Evolutionary conservation across 31 red algal genomes (phyloP).

Genomic region (Odonthalia washingtoniensis): DNA sequence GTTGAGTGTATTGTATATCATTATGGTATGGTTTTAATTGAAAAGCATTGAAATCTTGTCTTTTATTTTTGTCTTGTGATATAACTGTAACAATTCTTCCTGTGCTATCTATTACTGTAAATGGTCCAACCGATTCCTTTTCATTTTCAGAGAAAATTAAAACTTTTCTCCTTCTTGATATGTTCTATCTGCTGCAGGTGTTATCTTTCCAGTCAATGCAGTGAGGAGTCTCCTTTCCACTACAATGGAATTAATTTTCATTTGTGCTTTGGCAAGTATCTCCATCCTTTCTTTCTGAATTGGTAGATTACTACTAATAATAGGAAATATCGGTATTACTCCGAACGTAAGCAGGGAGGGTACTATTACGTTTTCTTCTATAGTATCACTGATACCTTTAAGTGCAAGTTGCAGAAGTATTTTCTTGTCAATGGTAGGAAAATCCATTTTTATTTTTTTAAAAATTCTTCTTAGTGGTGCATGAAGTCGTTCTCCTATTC

Average conservation of each 20-base stretch:
- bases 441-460: not conserved
- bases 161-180: not conserved
- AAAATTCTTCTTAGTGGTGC: slow-evolving; percentile 38
- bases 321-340: slow-evolving; percentile 30
- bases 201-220: not conserved
- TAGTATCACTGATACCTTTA: slow-evolving; percentile 46
- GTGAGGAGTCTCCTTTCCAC: not conserved
- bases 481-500: slow-evolving; percentile 41
- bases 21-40: not conserved
- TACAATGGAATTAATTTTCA: not conserved
- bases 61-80: too few relatives aligned
- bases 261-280: slow-evolving; percentile 4
- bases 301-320: not conserved
- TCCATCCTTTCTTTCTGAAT: not conserved
- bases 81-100: too few relatives aligned
- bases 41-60: not conserved
- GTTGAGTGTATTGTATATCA: not conserved
- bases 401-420: not conserved
- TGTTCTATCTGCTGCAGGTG: not conserved
- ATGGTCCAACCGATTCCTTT: too few relatives aligned
- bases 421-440: slow-evolving; percentile 8
- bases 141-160: too few relatives aligned
- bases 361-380: slow-evolving; percentile 28
- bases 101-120: too few relatives aligned
- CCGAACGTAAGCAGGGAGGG: slow-evolving; percentile 54